Evolutionary conservation across 2,329 filamentous ascomycete species (phyloP).

Genomic region (Pyrenophora seminiperda): DNA sequence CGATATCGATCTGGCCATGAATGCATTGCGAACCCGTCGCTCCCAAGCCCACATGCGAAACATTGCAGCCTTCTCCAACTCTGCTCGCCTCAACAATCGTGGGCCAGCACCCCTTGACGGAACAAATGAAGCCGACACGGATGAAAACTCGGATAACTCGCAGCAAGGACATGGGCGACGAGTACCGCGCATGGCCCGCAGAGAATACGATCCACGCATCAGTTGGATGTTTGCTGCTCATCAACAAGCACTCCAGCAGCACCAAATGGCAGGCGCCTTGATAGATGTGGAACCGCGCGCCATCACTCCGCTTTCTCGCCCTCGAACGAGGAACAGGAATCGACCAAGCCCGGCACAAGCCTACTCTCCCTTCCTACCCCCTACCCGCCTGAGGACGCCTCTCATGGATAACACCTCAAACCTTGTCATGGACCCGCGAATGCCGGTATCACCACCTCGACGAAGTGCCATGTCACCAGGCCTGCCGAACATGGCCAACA

Average conservation of each 20-base stretch:
- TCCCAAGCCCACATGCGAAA: slow-evolving; percentile 45
- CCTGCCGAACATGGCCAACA: slow-evolving; percentile 19
- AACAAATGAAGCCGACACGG: slow-evolving; percentile 42
- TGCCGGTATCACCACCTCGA: slow-evolving; percentile 40
- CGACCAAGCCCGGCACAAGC: slow-evolving; percentile 44
- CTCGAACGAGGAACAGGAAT: slow-evolving; percentile 48
- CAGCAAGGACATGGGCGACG: slow-evolving; percentile 32
- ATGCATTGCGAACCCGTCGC: slow-evolving; percentile 40
- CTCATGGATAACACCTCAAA: slow-evolving; percentile 41
- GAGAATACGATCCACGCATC: slow-evolving; percentile 49
- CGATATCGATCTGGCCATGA: slow-evolving; percentile 45
- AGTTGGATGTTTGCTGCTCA: slow-evolving; percentile 51
- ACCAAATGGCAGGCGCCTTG: slow-evolving; percentile 37
- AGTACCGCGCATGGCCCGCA: slow-evolving; percentile 32
- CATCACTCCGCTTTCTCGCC: slow-evolving; percentile 47
- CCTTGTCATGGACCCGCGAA: slow-evolving; percentile 25
- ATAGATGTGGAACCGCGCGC: slow-evolving; percentile 47
- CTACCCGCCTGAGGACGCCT: slow-evolving; percentile 43
- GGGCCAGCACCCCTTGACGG: slow-evolving; percentile 30
- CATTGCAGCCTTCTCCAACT: slow-evolving; percentile 28
- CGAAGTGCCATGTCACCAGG: slow-evolving; percentile 32
- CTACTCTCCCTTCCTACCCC: slow-evolving; percentile 45
- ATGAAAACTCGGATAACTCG: slow-evolving; percentile 50
- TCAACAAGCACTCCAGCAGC: slow-evolving; percentile 45
- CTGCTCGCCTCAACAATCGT: slow-evolving; percentile 34